Base-by-base conservation (phyloP, 805 yeast species). In the Hanseniaspora jakobsenii region DNA sequence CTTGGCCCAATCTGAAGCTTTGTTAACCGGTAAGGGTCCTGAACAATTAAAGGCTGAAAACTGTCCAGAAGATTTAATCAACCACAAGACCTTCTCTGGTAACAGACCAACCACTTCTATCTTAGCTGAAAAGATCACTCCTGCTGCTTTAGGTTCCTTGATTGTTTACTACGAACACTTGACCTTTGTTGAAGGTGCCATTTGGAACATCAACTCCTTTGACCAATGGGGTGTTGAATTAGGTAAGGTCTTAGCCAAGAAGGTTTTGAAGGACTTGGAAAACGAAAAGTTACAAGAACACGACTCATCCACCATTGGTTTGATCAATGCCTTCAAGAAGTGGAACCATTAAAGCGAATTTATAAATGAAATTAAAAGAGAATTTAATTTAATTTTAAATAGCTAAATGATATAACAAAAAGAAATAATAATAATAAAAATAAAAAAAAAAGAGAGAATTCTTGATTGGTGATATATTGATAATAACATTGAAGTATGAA, bases 211-310 rank as follows among this genome's bases (percentile, higher is more conserved):
- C 72, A 91, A 91, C 78, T 89, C 97, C 16, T 91, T 85, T 63
- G 98, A 91, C 72, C 98, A 91, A 73, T 91, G 97, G 95, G 98
- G 98, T 67, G 98, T 91, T 59, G 98, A 91, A 71, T 81, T 91
- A 57, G 98, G 98, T 65, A 91, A 91, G 71, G 93, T 81, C 44
- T 77, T 91, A 62, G 98, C 98, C 61, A 91, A 91, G 78, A 91
- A 74, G 48, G 89, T 91, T 59, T 89, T 93, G 57, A 74, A 74
- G 57, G 96, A 91, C 69, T 77, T 91, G 61, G 82, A 81, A 55
- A 75, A 72, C 60, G 57, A 67, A 24, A 65, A 67, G 45, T 77
- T 81, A 46, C 61, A 67, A 28, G 60, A 76, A 49, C 98, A 91
- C 66, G 98, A 91, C 63, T 78, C 79, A 31, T 82, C 95, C 38